phyloP scores from a whole-genome alignment of 2,329 filamentous ascomycete species.

The Alternaria alternata region DNA sequence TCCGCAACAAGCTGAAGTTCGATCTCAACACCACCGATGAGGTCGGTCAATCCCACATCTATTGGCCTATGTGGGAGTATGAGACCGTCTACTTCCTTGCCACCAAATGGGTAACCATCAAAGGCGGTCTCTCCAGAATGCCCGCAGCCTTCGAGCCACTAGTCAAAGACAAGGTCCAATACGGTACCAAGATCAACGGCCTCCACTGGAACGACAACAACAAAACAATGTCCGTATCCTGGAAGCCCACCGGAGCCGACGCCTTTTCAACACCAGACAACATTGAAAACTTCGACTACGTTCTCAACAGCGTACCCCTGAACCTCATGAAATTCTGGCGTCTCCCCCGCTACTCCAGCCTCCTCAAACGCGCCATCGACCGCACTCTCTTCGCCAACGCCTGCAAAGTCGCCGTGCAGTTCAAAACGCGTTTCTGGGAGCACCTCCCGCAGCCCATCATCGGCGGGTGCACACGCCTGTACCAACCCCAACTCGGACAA shows the following conservation, averaged over 20 bases:
- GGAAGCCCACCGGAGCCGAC: slow-evolving; percentile 14
- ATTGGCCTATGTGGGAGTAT: slow-evolving; percentile 60
- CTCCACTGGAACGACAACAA: slow-evolving; percentile 59
- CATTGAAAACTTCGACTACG: slow-evolving; percentile 66
- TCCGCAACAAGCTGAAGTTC: slow-evolving; percentile 52
- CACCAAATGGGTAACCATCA: slow-evolving; percentile 67
- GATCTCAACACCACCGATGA: slow-evolving; percentile 62
- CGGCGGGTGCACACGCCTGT: slow-evolving; percentile 66
- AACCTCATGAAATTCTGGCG: slow-evolving; percentile 67
- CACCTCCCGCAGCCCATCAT: slow-evolving; percentile 62
- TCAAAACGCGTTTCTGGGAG: slow-evolving; percentile 67
- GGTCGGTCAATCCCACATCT: slow-evolving; percentile 37
- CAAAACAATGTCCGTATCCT: slow-evolving; percentile 64
- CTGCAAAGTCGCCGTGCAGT: slow-evolving; percentile 69
- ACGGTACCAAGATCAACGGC: slow-evolving; percentile 64
- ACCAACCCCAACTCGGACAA: slow-evolving; percentile 66
- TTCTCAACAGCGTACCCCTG: slow-evolving; percentile 69
- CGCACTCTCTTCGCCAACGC: slow-evolving; percentile 55
- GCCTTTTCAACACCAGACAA: slow-evolving; percentile 47
- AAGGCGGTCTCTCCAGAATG: slow-evolving; percentile 64
- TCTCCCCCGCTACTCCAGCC: slow-evolving; percentile 59
- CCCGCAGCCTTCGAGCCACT: slow-evolving; percentile 68
- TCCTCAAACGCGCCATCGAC: slow-evolving; percentile 56
- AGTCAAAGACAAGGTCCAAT: slow-evolving; percentile 62
- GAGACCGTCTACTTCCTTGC: slow-evolving; percentile 64